Base-by-base conservation (phyloP, 2,329 filamentous ascomycete species). In the Ophiostoma perfectum region DNA sequence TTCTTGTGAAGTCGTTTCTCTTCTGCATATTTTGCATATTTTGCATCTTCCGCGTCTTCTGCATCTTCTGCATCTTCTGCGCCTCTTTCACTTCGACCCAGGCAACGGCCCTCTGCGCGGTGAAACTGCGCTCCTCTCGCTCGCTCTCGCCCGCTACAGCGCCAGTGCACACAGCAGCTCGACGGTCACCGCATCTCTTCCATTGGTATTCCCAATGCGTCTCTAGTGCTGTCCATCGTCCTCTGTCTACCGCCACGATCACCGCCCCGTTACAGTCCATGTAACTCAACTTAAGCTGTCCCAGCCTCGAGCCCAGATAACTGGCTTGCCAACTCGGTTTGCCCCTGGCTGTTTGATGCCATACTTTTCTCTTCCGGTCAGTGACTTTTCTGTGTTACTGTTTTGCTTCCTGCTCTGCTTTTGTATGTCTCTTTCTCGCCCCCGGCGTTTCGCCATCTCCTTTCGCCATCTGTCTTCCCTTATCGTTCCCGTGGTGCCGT, bases 91-190 rank as follows among this genome's bases (percentile, higher is more conserved):
- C 27, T 27, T 1, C 27, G 27, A 27, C 27, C 27, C 27, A 27
- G 27, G 5, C 11, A 47, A n/a, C 39, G 47, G 11, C 49, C 27
- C 27, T 27, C 27, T 27, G 27, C 27, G 27, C 2, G 27, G 14
- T 41, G 36, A 36, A 27, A 63, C 16, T 42, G n/a, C 27, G 11
- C n/a, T 18, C 38, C n/a, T 47, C 12, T 47, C 27, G 27, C 27
- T 47, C 5, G 11, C 45, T 47, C 11, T 44, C 42, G 42, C 16
- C 60, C 16, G 14, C n/a, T 41, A 64, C 9, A 38, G 39, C 45
- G 45, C 58, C 68, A 69, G 68, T 60, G 68, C 68, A 69, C 68
- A 65, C 65, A 60, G 68, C 68, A 60, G 39, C 47, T 44, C 38
- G 3, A 27, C 16, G 14, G n/a, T 36, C 63, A 64, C 65, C 42